Evolutionary conservation across 768 basidiomycete species (phyloP).

Genomic region (Gloeostereum incarnatum): DNA sequence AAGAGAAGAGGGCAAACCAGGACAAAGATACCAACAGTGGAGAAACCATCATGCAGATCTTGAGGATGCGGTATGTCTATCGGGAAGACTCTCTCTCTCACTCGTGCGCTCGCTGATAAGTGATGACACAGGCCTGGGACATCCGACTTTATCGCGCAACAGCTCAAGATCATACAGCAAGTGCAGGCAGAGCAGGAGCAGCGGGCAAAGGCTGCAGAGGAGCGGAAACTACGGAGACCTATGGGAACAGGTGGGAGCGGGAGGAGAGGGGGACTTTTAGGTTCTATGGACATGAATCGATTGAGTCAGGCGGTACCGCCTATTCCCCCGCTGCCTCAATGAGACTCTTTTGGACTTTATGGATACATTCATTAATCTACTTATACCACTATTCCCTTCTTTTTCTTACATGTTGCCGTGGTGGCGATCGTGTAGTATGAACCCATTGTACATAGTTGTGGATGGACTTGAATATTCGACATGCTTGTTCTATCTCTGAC

Average conservation of each 20-base stretch:
- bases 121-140: constrained; percentile 52
- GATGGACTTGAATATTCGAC: no score
- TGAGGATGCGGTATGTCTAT: constrained; percentile 77
- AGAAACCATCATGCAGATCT: constrained; percentile 89
- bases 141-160: constrained; percentile 81
- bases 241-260: constrained; percentile 5
- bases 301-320: no score
- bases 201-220: constrained; percentile 50
- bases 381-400: no score
- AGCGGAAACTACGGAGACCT: constrained; percentile 50
- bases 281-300: no score
- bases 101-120: neutral
- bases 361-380: no score
- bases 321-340: no score
- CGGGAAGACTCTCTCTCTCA: neutral
- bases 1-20: constrained; percentile 82
- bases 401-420: no score
- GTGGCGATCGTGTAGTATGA: no score
- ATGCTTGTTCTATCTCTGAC: no score
- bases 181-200: constrained; percentile 79
- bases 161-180: constrained; percentile 72
- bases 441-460: no score
- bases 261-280: constrained; percentile 26
- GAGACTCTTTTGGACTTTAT: no score
- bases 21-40: constrained; percentile 71